Evolutionary conservation across 164 flowering plant genomes (phyloP), one percentile per base, ranked within the genome.

Genomic region (Cinnamomum chago): DNA sequence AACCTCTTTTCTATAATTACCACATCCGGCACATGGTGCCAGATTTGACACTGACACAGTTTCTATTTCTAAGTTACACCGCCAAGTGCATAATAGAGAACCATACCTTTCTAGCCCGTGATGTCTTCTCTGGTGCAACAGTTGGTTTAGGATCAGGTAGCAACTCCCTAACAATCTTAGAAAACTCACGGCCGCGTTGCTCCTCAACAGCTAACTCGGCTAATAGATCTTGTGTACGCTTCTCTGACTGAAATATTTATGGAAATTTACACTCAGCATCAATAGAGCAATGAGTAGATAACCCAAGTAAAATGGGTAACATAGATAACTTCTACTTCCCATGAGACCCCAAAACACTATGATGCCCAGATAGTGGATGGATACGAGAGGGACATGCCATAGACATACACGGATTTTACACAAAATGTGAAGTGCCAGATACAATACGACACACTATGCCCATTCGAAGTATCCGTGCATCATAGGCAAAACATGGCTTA

Each of bases 151-250:
- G 69, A 69, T 87, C 88, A 65, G 93, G 88, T 76, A 83, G 83
- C 77, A 90, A 77, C 28, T 88, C 93, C 72, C 82, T 85, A 50
- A 87, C 89, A 78, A 88, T 87, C 82, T 84, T 84, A 69, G 90
- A 84, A 58, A 91, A 82, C 71, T 90, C 95, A 60, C 60, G 84
- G 28, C 90, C 88, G 55, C 82, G 88, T 76, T 89, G 89, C 81
- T 90, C 95, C 82, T 93, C 95, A 81, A 81, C 66, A 67, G 86
- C 76, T 28, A 90, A 82, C 77, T 92, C 92, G 68, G 88, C 88
- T 50, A 88, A 76, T 13, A 89, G 83, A 72, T 91, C 92, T 71
- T 89, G 87, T 78, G 86, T 91, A 55, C 90, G 90, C 89, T 88
- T 89, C 81, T 86, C 97, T 65, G 90, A 87, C 97, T 90, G 83